These are phyloP conservation scores for Linderina pennispora DNA, from an alignment of 192 early-diverging fungal species.

Conservation along the genomic window DNA sequence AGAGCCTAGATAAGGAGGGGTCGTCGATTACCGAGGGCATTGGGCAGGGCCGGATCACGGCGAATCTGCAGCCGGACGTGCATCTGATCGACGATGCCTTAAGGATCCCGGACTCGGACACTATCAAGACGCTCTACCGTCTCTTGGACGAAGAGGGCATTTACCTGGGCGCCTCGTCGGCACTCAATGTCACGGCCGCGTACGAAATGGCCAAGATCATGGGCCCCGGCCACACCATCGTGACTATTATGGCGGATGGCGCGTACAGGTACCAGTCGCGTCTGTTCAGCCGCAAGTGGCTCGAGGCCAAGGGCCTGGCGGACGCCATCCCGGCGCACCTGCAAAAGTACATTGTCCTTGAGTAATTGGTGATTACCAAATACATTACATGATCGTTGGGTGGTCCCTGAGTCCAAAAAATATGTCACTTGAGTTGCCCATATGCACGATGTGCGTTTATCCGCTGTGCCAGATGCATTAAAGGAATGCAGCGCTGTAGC, in stretches of 20 bases:
- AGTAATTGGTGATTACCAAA: conserved; percentile 9
- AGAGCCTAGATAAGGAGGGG: conserved; percentile 64
- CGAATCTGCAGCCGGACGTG: conserved; percentile 78
- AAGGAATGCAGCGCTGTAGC: no score
- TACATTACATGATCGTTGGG: not conserved
- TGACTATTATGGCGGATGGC: conserved; percentile 86
- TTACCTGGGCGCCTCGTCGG: conserved; percentile 86
- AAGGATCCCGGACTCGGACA: conserved; percentile 71
- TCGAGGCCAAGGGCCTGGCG: conserved; percentile 76
- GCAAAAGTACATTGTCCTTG: conserved; percentile 77
- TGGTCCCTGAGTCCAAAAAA: not conserved
- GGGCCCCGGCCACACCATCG: conserved; percentile 72
- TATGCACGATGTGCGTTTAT: no score
- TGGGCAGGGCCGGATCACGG: conserved; percentile 91
- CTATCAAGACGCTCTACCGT: conserved; percentile 81
- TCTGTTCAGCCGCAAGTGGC: conserved; percentile 78
- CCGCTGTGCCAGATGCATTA: no score
- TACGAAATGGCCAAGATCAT: conserved; percentile 82
- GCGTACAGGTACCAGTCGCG: conserved; percentile 81
- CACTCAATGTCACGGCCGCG: conserved; percentile 90
- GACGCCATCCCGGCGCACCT: conserved; percentile 77
- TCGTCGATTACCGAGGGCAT: conserved; percentile 93
- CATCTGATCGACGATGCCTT: conserved; percentile 79
- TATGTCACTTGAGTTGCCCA: not conserved
- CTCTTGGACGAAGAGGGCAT: conserved; percentile 92